Percentiles rank a stretch among this genome's conserved stretches.
Conservation (phyloP, 2,329 filamentous ascomycete species). For the Furcasterigmium sp. region DNA sequence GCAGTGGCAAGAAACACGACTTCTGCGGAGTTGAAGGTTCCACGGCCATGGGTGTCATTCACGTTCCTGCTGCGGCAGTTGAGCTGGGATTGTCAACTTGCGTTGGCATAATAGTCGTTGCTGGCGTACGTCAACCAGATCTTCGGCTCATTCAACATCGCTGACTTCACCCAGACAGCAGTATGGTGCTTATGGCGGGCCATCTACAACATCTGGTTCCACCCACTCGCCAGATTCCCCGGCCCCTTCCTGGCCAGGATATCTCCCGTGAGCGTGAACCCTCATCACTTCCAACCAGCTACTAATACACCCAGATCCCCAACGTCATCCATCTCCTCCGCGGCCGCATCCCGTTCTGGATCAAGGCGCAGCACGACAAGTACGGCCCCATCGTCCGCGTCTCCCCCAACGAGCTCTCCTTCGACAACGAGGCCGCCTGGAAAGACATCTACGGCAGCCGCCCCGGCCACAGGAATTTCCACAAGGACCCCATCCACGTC, state of each 20-base stretch:
- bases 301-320: conserved; percentile 6
- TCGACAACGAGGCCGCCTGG: conserved; percentile 8
- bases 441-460: conserved; percentile 10
- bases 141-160: background rate
- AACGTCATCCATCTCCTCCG: conserved; percentile 13
- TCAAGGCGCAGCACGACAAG: conserved; percentile 16
- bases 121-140: too few species aligned
- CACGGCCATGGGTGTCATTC: background rate
- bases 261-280: background rate
- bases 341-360: conserved; percentile 16
- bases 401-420: conserved; percentile 11
- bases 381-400: conserved; percentile 15
- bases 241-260: conserved; percentile 1
- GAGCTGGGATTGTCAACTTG: background rate
- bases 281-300: background rate
- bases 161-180: background rate
- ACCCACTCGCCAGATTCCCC: conserved; percentile 6
- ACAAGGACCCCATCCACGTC: conserved; percentile 24
- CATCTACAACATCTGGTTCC: conserved; percentile 7
- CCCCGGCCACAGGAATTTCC: conserved; percentile 16
- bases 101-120: background rate
- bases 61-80: background rate
- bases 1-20: too few species aligned
- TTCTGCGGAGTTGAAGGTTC: too few species aligned
- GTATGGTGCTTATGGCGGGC: background rate